Conservation (phyloP, 2,329 filamentous ascomycete species). For the Pseudogymnoascus sp. region DNA sequence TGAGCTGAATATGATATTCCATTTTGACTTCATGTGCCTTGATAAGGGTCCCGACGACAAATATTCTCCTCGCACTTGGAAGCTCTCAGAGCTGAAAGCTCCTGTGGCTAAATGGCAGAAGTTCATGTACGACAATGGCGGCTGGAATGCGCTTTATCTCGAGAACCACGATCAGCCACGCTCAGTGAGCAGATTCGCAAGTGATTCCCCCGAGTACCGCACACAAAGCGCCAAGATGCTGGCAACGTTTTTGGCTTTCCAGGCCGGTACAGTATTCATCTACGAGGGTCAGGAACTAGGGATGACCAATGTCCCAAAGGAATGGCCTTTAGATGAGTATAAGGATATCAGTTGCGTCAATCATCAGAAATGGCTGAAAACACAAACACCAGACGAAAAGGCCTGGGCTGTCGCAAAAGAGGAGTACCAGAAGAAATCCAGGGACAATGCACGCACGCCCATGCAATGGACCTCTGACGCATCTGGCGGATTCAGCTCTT, state of each 20-base stretch:
- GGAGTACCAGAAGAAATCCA: slow-evolving; percentile 46
- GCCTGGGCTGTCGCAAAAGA: slow-evolving; percentile 32
- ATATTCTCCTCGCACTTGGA: slow-evolving; percentile 35
- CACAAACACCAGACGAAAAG: background rate
- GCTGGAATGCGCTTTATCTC: slow-evolving; percentile 46
- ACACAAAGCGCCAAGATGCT: slow-evolving; percentile 41
- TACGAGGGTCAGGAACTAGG: slow-evolving; percentile 52
- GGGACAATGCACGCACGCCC: slow-evolving; percentile 63
- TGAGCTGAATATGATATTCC: slow-evolving; percentile 42
- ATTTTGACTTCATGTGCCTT: slow-evolving; percentile 43
- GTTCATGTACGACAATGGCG: slow-evolving; percentile 39
- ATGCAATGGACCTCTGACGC: slow-evolving; percentile 58
- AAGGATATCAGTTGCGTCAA: slow-evolving; percentile 53
- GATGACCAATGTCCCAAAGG: slow-evolving; percentile 45
- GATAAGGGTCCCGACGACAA: slow-evolving; percentile 31
- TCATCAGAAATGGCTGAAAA: slow-evolving; percentile 33
- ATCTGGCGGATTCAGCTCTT: slow-evolving; percentile 47
- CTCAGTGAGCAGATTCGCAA: slow-evolving; percentile 36
- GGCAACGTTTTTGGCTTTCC: slow-evolving; percentile 37
- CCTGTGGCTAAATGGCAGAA: slow-evolving; percentile 40
- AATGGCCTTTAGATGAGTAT: slow-evolving; percentile 57
- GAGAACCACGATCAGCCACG: slow-evolving; percentile 48
- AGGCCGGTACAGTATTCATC: slow-evolving; percentile 45
- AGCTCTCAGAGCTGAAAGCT: slow-evolving; percentile 32
- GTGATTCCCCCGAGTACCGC: slow-evolving; percentile 34